Evolutionary conservation across 345 rosid genomes (phyloP).

Genomic region (Eucalyptus pumila): DNA sequence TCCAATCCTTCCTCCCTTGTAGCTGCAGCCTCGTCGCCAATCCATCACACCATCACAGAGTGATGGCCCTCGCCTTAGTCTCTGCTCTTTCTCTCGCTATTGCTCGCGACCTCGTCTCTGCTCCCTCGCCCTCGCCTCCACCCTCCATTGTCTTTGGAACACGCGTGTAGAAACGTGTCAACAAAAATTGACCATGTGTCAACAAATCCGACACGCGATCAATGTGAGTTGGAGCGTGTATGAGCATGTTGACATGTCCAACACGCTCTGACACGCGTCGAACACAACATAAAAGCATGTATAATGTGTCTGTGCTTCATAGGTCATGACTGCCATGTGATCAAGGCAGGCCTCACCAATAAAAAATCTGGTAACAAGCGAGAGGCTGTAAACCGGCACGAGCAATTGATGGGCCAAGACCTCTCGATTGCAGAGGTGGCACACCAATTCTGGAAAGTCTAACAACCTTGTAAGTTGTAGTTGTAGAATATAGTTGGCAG

Average conservation of each 20-base stretch:
- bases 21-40: no score
- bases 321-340: not conserved
- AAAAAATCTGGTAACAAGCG: not conserved
- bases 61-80: rapidly evolving
- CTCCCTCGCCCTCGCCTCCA: no score
- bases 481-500: not conserved
- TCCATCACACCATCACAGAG: no score
- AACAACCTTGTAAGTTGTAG: no score
- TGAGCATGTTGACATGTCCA: no score
- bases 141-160: no score
- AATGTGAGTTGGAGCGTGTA: no score
- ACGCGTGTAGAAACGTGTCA: rapidly evolving
- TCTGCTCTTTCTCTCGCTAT: rapidly evolving
- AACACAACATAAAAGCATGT: no score
- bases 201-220: rapidly evolving
- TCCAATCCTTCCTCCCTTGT: rapidly evolving
- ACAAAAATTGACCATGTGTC: no score
- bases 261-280: no score
- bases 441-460: not conserved
- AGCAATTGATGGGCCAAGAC: not conserved
- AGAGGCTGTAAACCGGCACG: not conserved
- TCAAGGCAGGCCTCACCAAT: not conserved
- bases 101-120: rapidly evolving
- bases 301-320: no score
- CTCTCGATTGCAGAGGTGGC: not conserved